Percentiles rank a stretch among this genome's conserved stretches.
Evolutionary conservation across 148 eudicot species (phyloP).

Genomic region (Pharnaceum exiguum): DNA sequence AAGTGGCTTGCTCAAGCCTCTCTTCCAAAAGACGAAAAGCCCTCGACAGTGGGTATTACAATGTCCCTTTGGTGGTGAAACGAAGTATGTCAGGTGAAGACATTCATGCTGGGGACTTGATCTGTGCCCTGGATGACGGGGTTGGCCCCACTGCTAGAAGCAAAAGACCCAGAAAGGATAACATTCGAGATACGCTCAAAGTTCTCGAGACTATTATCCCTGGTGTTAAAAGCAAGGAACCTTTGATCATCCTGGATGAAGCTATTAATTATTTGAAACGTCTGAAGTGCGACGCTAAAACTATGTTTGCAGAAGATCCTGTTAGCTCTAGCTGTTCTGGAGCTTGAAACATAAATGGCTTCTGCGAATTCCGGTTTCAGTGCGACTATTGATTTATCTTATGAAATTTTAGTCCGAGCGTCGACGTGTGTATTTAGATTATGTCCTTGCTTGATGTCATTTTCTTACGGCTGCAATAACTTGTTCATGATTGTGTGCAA

Average conservation of each 20-base stretch:
- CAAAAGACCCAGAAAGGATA: constrained; percentile 39
- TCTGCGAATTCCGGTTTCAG: background rate
- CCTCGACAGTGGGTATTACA: constrained; percentile 34
- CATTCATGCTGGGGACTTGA: constrained; percentile 32
- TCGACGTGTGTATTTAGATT: too few species aligned
- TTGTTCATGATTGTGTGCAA: constrained; percentile 28
- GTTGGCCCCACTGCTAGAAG: constrained; percentile 19
- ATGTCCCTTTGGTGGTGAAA: constrained; percentile 12
- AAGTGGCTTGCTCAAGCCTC: constrained; percentile 36
- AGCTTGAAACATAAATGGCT: constrained; percentile 8
- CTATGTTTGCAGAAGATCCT: constrained; percentile 23
- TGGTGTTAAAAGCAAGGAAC: constrained; percentile 40
- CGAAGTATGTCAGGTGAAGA: constrained; percentile 4
- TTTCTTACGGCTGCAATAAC: background rate
- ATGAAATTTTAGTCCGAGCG: too few species aligned
- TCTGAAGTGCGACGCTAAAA: constrained; percentile 47
- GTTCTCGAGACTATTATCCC: constrained; percentile 53
- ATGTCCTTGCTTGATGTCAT: background rate
- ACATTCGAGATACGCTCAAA: constrained; percentile 43
- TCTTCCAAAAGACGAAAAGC: constrained; percentile 48
- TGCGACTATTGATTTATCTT: too few species aligned
- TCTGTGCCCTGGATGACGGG: constrained; percentile 17
- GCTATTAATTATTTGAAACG: constrained; percentile 58
- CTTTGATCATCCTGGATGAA: constrained; percentile 55
- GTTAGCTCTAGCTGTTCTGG: constrained; percentile 24